Percentiles rank a stretch among this genome's conserved stretches.
phyloP scores from a whole-genome alignment of 148 eudicot genomes.

The Amaranthus palmeri region DNA sequence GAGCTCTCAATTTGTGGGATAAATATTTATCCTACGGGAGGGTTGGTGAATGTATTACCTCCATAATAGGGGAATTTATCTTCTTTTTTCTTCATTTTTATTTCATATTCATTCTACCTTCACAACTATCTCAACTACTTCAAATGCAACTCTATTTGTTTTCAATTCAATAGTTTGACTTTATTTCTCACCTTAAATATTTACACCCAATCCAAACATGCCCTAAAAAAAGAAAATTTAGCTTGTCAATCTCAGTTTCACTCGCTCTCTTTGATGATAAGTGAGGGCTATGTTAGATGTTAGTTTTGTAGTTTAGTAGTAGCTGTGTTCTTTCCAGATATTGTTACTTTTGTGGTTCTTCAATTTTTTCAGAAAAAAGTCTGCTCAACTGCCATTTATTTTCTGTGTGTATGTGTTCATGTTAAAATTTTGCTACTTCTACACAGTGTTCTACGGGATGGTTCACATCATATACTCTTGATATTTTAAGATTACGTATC shows the following conservation, averaged over 20 bases:
- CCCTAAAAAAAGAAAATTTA: neutral
- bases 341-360: neutral
- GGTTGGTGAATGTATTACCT: too few relatives aligned
- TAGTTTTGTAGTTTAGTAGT: neutral
- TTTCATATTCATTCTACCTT: too few relatives aligned
- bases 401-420: neutral
- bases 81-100: too few relatives aligned
- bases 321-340: neutral
- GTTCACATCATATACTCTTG: constrained; percentile 51
- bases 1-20: too few relatives aligned
- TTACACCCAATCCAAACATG: too few relatives aligned
- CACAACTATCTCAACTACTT: too few relatives aligned
- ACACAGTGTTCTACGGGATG: constrained; percentile 74
- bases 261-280: neutral
- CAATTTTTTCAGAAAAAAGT: neutral
- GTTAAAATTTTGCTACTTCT: constrained; percentile 9
- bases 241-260: neutral
- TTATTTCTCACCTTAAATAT: too few relatives aligned
- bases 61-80: too few relatives aligned
- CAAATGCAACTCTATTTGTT: too few relatives aligned
- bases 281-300: neutral
- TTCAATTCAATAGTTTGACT: too few relatives aligned
- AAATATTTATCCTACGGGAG: too few relatives aligned
- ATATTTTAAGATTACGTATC: constrained; percentile 54
- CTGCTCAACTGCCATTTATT: neutral